These are phyloP conservation scores for Cubamyces lactineus DNA, from an alignment of 768 basidiomycete genomes.

Conservation along the genomic window DNA sequence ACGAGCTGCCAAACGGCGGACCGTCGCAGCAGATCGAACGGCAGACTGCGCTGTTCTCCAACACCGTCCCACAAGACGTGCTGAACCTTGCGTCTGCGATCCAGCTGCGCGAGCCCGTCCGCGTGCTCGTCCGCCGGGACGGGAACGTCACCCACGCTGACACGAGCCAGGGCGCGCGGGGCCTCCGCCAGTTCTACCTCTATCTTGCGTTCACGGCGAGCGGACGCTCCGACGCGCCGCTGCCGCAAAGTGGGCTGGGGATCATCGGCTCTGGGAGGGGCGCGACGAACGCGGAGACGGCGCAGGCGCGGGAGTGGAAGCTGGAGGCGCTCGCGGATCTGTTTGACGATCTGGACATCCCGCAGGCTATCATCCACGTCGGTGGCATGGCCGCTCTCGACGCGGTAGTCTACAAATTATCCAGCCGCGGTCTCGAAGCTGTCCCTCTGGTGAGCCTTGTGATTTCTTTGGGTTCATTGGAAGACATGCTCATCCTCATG, in stretches of 20 bases:
- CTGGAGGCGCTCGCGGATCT: constrained; percentile 89
- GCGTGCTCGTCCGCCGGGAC: constrained; percentile 94
- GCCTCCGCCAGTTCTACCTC: constrained; percentile 93
- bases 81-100: constrained; percentile 93
- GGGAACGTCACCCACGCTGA: constrained; percentile 77
- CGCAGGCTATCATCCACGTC: constrained; percentile 85
- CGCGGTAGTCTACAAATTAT: constrained; percentile 87
- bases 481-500: neutral
- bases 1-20: constrained; percentile 38
- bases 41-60: constrained; percentile 94
- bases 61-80: constrained; percentile 97
- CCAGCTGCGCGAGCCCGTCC: constrained; percentile 92
- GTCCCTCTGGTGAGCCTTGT: constrained; percentile 72
- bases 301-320: constrained; percentile 92
- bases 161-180: constrained; percentile 73
- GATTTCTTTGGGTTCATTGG: neutral
- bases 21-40: constrained; percentile 59
- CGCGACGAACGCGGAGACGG: constrained; percentile 77
- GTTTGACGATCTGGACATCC: constrained; percentile 83
- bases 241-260: constrained; percentile 61
- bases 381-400: constrained; percentile 88
- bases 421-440: constrained; percentile 83
- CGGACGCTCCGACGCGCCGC: constrained; percentile 58
- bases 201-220: constrained; percentile 95
- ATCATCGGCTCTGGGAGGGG: constrained; percentile 94